Base-by-base conservation (phyloP, 1,139 yeast species). In the Suhomyces taliae region DNA sequence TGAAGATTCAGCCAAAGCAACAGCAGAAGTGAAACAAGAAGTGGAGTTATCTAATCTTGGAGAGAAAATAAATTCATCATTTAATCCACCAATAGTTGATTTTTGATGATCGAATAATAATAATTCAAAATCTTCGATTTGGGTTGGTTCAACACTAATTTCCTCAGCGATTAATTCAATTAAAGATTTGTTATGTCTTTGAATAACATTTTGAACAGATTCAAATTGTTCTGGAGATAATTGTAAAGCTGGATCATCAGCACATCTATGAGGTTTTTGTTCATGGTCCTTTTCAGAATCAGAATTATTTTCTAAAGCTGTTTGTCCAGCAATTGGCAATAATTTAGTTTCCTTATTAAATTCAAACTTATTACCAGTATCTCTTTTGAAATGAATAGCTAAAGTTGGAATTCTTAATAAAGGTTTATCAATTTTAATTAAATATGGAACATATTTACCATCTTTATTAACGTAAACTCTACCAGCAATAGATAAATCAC, bases 31-130 rank as follows among this genome's bases (percentile, higher is more conserved):
- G 71, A 73, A 91, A 57, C 97, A 89, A 7, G 96, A 87, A 37
- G 90, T 87, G 62, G 89, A 82, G 64, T 93, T 93, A 65, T 93
- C 99, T 51, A 90, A 78, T 59, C 99, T 82, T n/a, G 97, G 96
- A 27, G 96, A 86, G 59, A 90, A 93, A 47, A 93, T 82, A 61
- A 93, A 90, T 66, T 93, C 99, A 54, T 91, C 87, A 55, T 88
- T 82, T 49, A 93, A 66, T 2, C 99, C 99, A 42, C 98, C 98
- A 46, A 91, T 69, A 39, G 81, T 78, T 0, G 97, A 82, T 39
- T 80, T 80, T 66, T 93, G 96, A 52, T 91, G 83, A 67, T 93
- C 99, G 60, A 78, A 90, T 26, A 93, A 76, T n/a, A 90, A 75
- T 56, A 93, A 78, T 64, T 93, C 99, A 62, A 93, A 91, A 66